Conservation (phyloP, 768 basidiomycete genomes). For the Plicaturopsis crispa region DNA sequence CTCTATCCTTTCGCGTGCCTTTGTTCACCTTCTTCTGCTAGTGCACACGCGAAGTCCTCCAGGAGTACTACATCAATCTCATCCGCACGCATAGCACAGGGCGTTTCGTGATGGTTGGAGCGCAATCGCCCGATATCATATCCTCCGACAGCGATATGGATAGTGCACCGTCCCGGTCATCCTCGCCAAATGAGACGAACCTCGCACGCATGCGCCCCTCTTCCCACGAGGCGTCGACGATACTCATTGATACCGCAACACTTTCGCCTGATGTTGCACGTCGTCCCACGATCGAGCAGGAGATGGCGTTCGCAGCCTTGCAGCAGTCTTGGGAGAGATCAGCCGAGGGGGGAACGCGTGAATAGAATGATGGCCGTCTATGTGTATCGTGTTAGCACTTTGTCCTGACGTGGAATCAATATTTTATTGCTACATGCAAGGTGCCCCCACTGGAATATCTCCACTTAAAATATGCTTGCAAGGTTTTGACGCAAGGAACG, state of each 20-base stretch:
- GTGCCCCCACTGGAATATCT: no score
- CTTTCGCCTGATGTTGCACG: slow-evolving; percentile 35
- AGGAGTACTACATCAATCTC: slow-evolving; percentile 92
- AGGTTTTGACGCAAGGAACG: no score
- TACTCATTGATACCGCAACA: slow-evolving; percentile 28
- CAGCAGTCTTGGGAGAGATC: slow-evolving; percentile 36
- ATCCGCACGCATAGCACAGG: slow-evolving; percentile 75
- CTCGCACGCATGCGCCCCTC: slow-evolving; percentile 19
- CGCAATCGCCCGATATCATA: slow-evolving; percentile 19
- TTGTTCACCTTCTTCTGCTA: slow-evolving; percentile 29
- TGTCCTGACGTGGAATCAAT: no score
- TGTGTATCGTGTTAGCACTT: no score
- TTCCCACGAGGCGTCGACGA: slow-evolving; percentile 28
- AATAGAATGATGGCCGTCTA: no score
- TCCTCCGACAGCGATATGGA: slow-evolving; percentile 32
- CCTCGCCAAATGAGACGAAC: slow-evolving; percentile 36
- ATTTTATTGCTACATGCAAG: no score
- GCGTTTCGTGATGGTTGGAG: slow-evolving; percentile 43
- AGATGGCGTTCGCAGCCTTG: slow-evolving; percentile 73
- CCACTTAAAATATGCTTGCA: no score
- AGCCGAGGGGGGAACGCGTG: not conserved
- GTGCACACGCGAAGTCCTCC: slow-evolving; percentile 87
- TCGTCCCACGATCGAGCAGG: slow-evolving; percentile 73
- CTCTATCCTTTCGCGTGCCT: slow-evolving; percentile 7
- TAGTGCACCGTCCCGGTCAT: slow-evolving; percentile 40